Conservation (phyloP, 768 basidiomycete genomes). For the Sistotremastrum suecicum region DNA sequence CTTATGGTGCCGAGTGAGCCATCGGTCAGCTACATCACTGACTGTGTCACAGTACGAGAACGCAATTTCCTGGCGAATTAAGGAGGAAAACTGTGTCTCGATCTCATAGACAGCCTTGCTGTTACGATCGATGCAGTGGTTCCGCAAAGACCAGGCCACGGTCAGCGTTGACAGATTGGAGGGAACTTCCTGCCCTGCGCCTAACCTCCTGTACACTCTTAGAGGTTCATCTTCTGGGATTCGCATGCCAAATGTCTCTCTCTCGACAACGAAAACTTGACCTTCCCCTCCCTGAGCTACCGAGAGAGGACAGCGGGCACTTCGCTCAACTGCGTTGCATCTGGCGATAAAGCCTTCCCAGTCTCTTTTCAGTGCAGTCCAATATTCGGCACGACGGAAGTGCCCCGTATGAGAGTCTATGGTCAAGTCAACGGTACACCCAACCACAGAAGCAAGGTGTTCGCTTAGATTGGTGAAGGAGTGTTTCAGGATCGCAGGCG, state of each 20-base stretch:
- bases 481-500: slow-evolving; percentile 40
- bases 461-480: slow-evolving; percentile 56
- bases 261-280: slow-evolving; percentile 52
- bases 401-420: slow-evolving; percentile 69
- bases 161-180: slow-evolving; percentile 36
- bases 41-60: slow-evolving; percentile 68
- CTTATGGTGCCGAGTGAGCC: slow-evolving; percentile 14
- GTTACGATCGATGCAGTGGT: no score
- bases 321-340: slow-evolving; percentile 81
- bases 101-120: slow-evolving; percentile 37
- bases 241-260: slow-evolving; percentile 59
- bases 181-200: slow-evolving; percentile 4
- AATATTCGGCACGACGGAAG: slow-evolving; percentile 62
- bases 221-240: slow-evolving; percentile 58
- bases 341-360: slow-evolving; percentile 94
- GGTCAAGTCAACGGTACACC: slow-evolving; percentile 65
- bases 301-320: slow-evolving; percentile 66
- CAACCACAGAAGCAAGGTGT: slow-evolving; percentile 74
- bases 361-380: slow-evolving; percentile 76
- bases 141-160: slow-evolving; percentile 46
- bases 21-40: slow-evolving; percentile 43
- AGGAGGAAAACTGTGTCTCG: slow-evolving; percentile 45
- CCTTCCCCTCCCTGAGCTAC: slow-evolving; percentile 33
- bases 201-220: slow-evolving; percentile 35
- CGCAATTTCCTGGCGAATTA: slow-evolving; percentile 63